These are phyloP conservation scores for Trichaptum fuscoviolaceum DNA, from an alignment of 768 basidiomycete genomes.

Conservation along the genomic window DNA sequence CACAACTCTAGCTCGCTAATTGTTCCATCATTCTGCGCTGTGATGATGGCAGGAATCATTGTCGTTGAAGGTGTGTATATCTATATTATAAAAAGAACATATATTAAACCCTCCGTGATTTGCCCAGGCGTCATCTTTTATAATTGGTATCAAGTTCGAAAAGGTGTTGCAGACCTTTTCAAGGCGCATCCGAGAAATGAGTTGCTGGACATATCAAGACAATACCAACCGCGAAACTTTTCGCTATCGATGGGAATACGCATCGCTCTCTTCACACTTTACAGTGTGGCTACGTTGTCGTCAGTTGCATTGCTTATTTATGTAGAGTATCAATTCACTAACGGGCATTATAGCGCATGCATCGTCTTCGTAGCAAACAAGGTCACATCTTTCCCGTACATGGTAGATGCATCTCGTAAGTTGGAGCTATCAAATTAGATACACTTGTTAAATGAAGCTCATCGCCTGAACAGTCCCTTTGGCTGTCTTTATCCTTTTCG, in stretches of 20 bases:
- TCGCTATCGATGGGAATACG: slow-evolving; percentile 35
- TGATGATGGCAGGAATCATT: slow-evolving; percentile 33
- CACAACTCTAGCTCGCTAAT: slow-evolving; percentile 24
- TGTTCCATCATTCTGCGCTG: slow-evolving; percentile 41
- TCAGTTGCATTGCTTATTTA: slow-evolving; percentile 23
- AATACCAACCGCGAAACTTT: slow-evolving; percentile 12
- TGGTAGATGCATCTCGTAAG: slow-evolving; percentile 48
- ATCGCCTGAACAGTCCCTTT: slow-evolving; percentile 39
- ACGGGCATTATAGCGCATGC: slow-evolving; percentile 26
- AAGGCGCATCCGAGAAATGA: not conserved
- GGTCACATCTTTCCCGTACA: slow-evolving; percentile 33
- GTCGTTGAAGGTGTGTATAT: slow-evolving; percentile 37
- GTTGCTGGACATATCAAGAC: not conserved
- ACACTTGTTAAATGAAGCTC: slow-evolving; percentile 8
- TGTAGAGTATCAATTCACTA: slow-evolving; percentile 5
- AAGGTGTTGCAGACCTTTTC: not conserved
- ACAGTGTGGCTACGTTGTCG: slow-evolving; percentile 39
- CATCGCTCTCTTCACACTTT: slow-evolving; percentile 38
- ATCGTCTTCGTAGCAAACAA: slow-evolving; percentile 31
- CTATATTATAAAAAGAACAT: not conserved
- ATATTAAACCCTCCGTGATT: not conserved
- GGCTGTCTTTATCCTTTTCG: slow-evolving; percentile 43
- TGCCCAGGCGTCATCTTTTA: not conserved
- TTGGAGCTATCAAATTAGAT: slow-evolving; percentile 3
- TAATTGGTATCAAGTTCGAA: not conserved